Conservation (phyloP, 306 rosid genomes). For the Sechiopsis laciniata region DNA sequence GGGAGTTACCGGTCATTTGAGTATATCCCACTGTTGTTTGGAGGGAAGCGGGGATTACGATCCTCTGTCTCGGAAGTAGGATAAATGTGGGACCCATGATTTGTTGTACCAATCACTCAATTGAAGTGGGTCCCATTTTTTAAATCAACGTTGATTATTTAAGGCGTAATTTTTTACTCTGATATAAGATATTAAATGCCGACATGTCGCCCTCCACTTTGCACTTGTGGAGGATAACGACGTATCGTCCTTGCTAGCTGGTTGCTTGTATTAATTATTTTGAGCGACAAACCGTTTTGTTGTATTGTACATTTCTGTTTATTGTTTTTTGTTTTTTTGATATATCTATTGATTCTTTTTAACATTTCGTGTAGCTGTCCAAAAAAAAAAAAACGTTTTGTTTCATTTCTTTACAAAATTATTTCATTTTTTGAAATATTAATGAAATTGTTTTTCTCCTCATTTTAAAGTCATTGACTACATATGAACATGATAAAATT, state of each 20-base stretch:
- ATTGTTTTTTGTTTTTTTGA: too few species aligned
- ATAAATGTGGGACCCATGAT: not conserved
- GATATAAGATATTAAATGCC: not conserved
- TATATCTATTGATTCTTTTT: not conserved
- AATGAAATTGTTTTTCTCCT: not conserved
- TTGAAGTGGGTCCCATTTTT: not conserved
- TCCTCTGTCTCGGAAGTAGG: not conserved
- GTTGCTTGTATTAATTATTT: not conserved
- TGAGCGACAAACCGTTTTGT: not conserved
- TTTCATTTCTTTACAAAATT: not conserved
- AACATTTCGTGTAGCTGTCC: not conserved
- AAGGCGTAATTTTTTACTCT: not conserved
- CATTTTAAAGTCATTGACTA: not conserved
- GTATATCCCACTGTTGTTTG: constrained; percentile 6
- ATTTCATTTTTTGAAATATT: not conserved
- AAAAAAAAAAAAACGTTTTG: not conserved
- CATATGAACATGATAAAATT: not conserved
- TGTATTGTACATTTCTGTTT: not conserved
- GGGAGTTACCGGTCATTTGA: constrained; percentile 18
- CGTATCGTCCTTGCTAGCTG: not conserved
- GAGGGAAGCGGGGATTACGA: constrained; percentile 12
- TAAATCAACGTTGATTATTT: not conserved
- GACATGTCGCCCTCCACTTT: not conserved
- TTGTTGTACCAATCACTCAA: not conserved
- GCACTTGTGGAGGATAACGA: not conserved